Evolutionary conservation across 2,329 filamentous ascomycete genomes (phyloP), one percentile per base, ranked within the genome.

Genomic region (Thielaviopsis cerberus): DNA sequence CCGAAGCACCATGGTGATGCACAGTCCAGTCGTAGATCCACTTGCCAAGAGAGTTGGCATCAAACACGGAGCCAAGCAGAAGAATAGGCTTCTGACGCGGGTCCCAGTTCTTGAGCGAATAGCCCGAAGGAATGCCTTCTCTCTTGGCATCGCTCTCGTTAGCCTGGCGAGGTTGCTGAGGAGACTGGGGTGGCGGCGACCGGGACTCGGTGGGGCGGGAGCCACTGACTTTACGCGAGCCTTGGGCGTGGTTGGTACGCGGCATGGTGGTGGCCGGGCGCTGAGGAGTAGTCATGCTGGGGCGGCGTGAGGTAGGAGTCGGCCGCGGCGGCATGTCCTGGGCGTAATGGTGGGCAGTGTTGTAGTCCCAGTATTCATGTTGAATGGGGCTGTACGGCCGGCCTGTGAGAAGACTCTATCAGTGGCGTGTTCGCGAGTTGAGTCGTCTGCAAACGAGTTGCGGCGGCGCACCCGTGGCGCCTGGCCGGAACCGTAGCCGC

Each of bases 21-120:
- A 96, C 88, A 20, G 92, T 96, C 92, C 92, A 98, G 76, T 97
- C 92, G 72, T 95, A 98, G 67, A 98, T 94, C 92, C 92, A 98
- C 73, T 96, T 96, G 67, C 92, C 92, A 27, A 98, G 78, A 25
- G 88, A 95, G 77, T 97, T 96, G 67, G 91, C 88, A 68, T 97
- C 92, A 67, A 97, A 97, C 59, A 97, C 92, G 67, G 88, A 94
- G 55, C 92, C 92, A 23, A 97, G 78, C 25, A 98, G 80, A 68
- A 96, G 83, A 68, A 98, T 96, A 55, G 92, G 92, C 64, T 89
- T 83, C 74, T 97, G 91, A 26, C 81, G 83, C 0, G 91, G 91
- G 69, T 98, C 92, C 92, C 92, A 97, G 74, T 97, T 94, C 78
- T 97, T 97, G 68, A 91, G 82, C 25, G 88, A 94, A 74, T 94